Conservation (phyloP, 805 yeast species). For the Starmerella vaccinii region DNA sequence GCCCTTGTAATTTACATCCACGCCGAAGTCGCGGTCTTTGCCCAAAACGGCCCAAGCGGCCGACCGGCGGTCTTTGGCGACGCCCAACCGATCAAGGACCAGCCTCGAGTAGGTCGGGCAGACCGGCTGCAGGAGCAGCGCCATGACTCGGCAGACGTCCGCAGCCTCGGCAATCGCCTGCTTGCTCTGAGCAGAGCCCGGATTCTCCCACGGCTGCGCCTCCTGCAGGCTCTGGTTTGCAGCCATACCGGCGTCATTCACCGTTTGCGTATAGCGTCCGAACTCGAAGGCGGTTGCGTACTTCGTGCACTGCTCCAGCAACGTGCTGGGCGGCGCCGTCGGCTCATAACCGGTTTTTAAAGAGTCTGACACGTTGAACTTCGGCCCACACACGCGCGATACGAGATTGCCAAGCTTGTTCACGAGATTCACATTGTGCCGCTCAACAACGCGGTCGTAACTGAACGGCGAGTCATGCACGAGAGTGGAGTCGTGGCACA, state of each 20-base stretch:
- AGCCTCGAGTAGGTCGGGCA: constrained; percentile 53
- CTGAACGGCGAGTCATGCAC: constrained; percentile 73
- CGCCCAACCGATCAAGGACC: constrained; percentile 56
- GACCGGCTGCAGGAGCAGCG: constrained; percentile 61
- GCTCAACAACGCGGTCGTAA: constrained; percentile 43
- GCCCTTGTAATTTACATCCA: constrained; percentile 42
- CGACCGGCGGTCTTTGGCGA: constrained; percentile 36
- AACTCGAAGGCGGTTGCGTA: constrained; percentile 47
- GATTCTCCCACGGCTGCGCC: constrained; percentile 62
- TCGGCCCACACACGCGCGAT: constrained; percentile 60
- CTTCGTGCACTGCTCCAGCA: constrained; percentile 48
- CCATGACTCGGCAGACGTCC: constrained; percentile 57
- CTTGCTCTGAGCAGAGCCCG: constrained; percentile 25
- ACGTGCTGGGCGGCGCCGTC: constrained; percentile 23
- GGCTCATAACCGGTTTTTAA: not conserved
- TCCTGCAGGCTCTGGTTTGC: constrained; percentile 61
- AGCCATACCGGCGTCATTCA: constrained; percentile 25
- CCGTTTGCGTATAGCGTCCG: constrained; percentile 34
- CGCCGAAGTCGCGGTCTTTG: constrained; percentile 52
- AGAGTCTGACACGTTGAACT: constrained; percentile 41
- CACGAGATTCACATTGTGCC: constrained; percentile 44
- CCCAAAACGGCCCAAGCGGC: constrained; percentile 43
- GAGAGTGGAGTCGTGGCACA: constrained; percentile 65
- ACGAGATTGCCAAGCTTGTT: constrained; percentile 77
- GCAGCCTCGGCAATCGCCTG: constrained; percentile 50